phyloP scores from a whole-genome alignment of 371 early-diverging fungal genomes.

The Rhizopus sp. region DNA sequence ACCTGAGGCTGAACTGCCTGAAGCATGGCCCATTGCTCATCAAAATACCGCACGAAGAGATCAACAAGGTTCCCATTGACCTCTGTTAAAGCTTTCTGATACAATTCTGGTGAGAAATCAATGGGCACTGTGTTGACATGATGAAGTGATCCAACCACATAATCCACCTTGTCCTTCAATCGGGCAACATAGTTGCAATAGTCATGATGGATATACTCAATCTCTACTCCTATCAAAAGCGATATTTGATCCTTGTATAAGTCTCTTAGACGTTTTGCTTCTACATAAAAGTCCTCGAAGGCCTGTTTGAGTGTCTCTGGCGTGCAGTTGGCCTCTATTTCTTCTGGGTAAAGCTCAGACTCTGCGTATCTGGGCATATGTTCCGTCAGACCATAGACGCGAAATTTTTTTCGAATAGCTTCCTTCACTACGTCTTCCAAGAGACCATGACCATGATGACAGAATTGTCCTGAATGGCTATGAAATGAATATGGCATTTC shows the following conservation, averaged over 20 bases:
- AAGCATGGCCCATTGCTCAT: constrained; percentile 83
- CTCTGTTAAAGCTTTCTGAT: constrained; percentile 47
- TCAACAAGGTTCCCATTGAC: constrained; percentile 14
- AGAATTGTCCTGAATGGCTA: constrained; percentile 87
- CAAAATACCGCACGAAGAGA: constrained; percentile 82
- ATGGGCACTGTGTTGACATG: constrained; percentile 82
- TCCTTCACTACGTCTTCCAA: constrained; percentile 73
- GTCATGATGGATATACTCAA: constrained; percentile 73
- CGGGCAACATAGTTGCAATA: constrained; percentile 32
- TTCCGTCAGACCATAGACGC: constrained; percentile 73
- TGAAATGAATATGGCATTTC: constrained; percentile 74
- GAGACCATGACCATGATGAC: constrained; percentile 77
- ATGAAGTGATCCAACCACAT: constrained; percentile 94
- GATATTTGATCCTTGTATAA: constrained; percentile 62
- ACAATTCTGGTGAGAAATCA: constrained; percentile 76
- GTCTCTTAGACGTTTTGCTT: constrained; percentile 72
- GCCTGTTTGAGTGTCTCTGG: constrained; percentile 53
- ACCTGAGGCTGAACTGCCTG: constrained; percentile 70
- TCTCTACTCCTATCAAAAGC: constrained; percentile 89
- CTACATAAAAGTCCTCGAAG: constrained; percentile 62
- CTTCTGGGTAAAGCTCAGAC: constrained; percentile 84
- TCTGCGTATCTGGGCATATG: constrained; percentile 77
- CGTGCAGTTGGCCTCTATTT: constrained; percentile 64
- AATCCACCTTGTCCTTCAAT: constrained; percentile 56
- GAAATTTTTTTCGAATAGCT: constrained; percentile 71